Percentiles rank a stretch among this genome's conserved stretches.
These are phyloP conservation scores for Camellia granthamiana DNA, from an alignment of 148 eudicot species.

Conservation along the genomic window DNA sequence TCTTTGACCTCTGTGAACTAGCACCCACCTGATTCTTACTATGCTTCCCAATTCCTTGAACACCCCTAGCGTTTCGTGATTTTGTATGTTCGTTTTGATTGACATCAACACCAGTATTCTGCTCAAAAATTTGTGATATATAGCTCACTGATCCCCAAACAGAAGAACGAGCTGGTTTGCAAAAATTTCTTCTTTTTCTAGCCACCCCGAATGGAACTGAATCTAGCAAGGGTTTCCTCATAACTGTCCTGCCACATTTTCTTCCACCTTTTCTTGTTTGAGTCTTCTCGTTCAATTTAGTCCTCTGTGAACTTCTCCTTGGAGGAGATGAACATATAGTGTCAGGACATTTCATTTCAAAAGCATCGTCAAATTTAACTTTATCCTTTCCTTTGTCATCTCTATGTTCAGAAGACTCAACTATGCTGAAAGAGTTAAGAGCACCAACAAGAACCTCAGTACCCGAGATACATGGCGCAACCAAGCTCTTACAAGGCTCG, in stretches of 20 bases:
- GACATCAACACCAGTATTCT: constrained; percentile 21
- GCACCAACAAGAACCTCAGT: constrained; percentile 28
- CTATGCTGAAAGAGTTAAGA: constrained; percentile 25
- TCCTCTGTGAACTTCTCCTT: constrained; percentile 22
- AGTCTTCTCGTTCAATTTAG: constrained; percentile 20
- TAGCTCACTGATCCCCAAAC: constrained; percentile 58
- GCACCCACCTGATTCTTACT: constrained; percentile 29
- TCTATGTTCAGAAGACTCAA: constrained; percentile 24
- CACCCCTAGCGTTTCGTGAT: constrained; percentile 31
- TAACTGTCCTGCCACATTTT: constrained; percentile 16
- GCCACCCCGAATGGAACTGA: constrained; percentile 33
- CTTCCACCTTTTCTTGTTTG: constrained; percentile 12
- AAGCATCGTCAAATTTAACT: constrained; percentile 21
- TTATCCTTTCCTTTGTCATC: constrained; percentile 28
- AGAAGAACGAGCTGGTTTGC: constrained; percentile 52
- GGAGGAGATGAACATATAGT: constrained; percentile 23
- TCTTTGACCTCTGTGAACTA: constrained; percentile 30
- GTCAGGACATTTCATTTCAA: constrained; percentile 24
- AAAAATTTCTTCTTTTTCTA: constrained; percentile 64
- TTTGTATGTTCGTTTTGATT: constrained; percentile 21
- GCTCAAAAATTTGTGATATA: constrained; percentile 38
- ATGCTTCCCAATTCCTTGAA: constrained; percentile 36
- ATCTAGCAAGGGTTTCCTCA: constrained; percentile 19
- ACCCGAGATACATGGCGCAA: constrained; percentile 22
- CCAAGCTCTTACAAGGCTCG: constrained; percentile 25